Percentiles rank a stretch among this genome's conserved stretches.
These are phyloP conservation scores for Achlya hypogyna DNA, from an alignment of 352 stramenopile genomes.

Conservation along the genomic window DNA sequence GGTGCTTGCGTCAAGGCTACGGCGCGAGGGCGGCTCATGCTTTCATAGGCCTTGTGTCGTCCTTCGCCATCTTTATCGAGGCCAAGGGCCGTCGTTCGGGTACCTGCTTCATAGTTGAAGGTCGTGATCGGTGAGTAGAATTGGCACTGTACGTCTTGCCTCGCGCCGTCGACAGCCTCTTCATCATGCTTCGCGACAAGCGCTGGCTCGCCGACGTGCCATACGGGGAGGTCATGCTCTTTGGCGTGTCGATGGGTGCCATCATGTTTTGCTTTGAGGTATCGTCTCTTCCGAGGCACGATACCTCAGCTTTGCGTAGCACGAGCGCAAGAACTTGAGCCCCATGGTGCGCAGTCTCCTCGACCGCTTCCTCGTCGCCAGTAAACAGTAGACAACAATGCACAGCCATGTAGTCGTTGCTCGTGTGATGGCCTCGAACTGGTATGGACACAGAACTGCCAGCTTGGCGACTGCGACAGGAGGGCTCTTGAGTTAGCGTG, in stretches of 20 bases:
- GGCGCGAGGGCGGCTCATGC: not conserved
- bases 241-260: constrained; percentile 63
- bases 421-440: not conserved
- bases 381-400: not conserved
- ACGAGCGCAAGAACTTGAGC: constrained; percentile 19
- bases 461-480: not conserved
- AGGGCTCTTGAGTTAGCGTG: too few species aligned
- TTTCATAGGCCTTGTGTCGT: constrained; percentile 33
- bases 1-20: constrained; percentile 21
- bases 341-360: constrained; percentile 15
- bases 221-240: constrained; percentile 64
- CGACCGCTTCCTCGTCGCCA: constrained; percentile 14
- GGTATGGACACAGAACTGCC: not conserved
- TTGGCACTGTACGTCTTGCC: constrained; percentile 72
- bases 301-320: constrained; percentile 8
- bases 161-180: constrained; percentile 64
- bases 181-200: constrained; percentile 62
- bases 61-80: constrained; percentile 63
- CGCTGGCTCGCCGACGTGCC: constrained; percentile 54
- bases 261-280: constrained; percentile 85
- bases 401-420: not conserved
- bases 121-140: constrained; percentile 30
- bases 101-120: constrained; percentile 27
- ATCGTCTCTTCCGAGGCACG: not conserved
- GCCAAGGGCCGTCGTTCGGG: constrained; percentile 69